These are phyloP conservation scores for Sphenostylis stenocarpa DNA, from an alignment of 306 rosid species.

Conservation along the genomic window DNA sequence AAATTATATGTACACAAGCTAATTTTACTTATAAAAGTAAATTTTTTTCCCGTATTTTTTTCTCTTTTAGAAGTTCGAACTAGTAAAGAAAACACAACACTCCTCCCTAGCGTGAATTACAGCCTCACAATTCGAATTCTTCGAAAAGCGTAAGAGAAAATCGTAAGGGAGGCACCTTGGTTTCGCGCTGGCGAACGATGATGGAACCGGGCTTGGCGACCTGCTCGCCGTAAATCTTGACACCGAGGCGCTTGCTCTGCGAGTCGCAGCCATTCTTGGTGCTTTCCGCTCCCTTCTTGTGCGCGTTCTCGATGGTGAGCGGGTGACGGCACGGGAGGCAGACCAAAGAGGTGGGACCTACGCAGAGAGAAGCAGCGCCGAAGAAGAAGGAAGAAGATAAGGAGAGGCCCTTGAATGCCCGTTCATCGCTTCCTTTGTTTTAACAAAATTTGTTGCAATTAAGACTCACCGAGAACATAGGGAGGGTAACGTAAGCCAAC, in stretches of 20 bases:
- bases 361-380: conserved; percentile 35
- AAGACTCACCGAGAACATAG: too few relatives aligned
- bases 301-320: conserved; percentile 76
- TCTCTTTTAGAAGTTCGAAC: too few relatives aligned
- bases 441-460: too few relatives aligned
- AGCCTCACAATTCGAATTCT: neutral
- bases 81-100: too few relatives aligned
- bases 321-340: conserved; percentile 34
- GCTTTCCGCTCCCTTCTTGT: conserved; percentile 98
- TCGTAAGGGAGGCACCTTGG: conserved; percentile 50
- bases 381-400: conserved; percentile 58
- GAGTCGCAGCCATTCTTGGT: conserved; percentile 98
- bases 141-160: neutral
- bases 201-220: conserved; percentile 88
- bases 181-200: conserved; percentile 92
- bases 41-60: too few relatives aligned
- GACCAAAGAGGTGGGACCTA: conserved; percentile 39
- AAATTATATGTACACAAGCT: too few relatives aligned
- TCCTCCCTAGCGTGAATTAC: neutral
- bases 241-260: conserved; percentile 79
- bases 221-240: conserved; percentile 88
- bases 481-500: too few relatives aligned
- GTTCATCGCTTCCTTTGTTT: too few relatives aligned
- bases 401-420: conserved; percentile 78
- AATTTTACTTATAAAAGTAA: too few relatives aligned